Evolutionary conservation across 257 asterid species (phyloP).

Genomic region (Scutellaria barbata): DNA sequence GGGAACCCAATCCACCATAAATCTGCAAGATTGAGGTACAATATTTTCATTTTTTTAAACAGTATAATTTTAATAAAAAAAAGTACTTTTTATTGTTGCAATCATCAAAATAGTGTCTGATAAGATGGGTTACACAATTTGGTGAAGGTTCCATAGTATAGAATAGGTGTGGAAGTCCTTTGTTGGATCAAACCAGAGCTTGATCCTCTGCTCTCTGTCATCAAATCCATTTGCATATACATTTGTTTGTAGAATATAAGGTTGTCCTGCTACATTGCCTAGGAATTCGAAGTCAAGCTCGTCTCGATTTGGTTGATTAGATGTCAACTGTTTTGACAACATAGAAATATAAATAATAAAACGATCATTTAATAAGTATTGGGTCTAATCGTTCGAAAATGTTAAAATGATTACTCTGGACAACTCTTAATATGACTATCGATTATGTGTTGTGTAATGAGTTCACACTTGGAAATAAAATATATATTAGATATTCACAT

Average conservation of each 20-base stretch:
- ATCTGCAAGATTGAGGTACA: constrained; percentile 44
- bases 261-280: constrained; percentile 68
- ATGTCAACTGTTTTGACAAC: constrained; percentile 59
- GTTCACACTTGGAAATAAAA: no score
- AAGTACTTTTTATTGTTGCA: no score
- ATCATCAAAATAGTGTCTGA: no score
- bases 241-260: constrained; percentile 77
- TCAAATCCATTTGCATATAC: constrained; percentile 74
- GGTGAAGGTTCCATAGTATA: constrained; percentile 77
- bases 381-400: no score
- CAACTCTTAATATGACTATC: no score
- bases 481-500: no score
- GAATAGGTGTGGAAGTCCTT: constrained; percentile 86
- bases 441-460: no score
- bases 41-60: background rate
- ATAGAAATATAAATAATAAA: background rate
- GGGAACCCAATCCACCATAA: constrained; percentile 94
- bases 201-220: constrained; percentile 73
- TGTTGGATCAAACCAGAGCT: constrained; percentile 93
- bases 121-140: constrained; percentile 72
- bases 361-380: background rate
- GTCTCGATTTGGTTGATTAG: constrained; percentile 65
- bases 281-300: constrained; percentile 96
- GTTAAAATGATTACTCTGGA: no score
- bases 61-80: background rate